A percentile compares a stretch with the other conserved stretches of the same genome.
These are phyloP conservation scores for Pseudonectria foliicola DNA, from an alignment of 2,329 filamentous ascomycete species.

Conservation along the genomic window DNA sequence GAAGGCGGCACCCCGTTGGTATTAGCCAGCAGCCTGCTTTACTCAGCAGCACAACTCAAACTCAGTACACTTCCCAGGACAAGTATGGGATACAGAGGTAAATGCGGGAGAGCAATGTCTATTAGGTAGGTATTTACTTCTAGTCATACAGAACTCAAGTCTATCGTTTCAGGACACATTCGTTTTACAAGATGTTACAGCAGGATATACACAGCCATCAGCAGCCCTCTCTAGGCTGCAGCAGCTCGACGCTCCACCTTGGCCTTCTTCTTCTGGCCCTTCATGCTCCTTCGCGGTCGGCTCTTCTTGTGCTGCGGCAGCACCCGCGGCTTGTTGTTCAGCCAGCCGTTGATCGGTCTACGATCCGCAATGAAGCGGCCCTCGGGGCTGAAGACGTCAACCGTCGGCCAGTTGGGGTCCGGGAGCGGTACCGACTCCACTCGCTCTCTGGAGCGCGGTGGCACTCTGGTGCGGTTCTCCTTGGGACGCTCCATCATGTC, in stretches of 20 bases:
- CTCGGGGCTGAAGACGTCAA: conserved; percentile 80
- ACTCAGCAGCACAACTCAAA: too few relatives aligned
- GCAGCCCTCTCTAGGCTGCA: conserved; percentile 1
- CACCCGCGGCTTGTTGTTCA: conserved; percentile 51
- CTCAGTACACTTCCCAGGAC: too few relatives aligned
- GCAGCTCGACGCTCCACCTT: conserved; percentile 24
- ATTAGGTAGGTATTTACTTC: too few relatives aligned
- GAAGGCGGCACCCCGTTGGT: background rate
- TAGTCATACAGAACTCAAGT: too few relatives aligned
- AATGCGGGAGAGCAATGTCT: too few relatives aligned
- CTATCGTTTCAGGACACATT: conserved; percentile 2
- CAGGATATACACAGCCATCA: conserved; percentile 8
- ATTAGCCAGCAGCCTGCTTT: too few relatives aligned
- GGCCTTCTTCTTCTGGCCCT: conserved; percentile 42
- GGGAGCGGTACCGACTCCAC: conserved; percentile 4
- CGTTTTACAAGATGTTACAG: conserved; percentile 7
- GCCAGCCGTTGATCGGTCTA: conserved; percentile 64
- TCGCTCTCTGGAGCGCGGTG: too few relatives aligned
- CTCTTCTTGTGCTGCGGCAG: conserved; percentile 40
- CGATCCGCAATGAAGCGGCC: conserved; percentile 70
- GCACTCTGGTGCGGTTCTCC: conserved; percentile 4
- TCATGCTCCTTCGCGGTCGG: conserved; percentile 65
- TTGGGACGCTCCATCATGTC: background rate
- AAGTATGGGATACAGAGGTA: too few relatives aligned
- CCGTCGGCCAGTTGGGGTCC: conserved; percentile 52